Percentiles rank a stretch among this genome's conserved stretches.
These are phyloP conservation scores for Aurantiochytrium sp. DNA, from an alignment of 108 stramenopile species.

Conservation along the genomic window DNA sequence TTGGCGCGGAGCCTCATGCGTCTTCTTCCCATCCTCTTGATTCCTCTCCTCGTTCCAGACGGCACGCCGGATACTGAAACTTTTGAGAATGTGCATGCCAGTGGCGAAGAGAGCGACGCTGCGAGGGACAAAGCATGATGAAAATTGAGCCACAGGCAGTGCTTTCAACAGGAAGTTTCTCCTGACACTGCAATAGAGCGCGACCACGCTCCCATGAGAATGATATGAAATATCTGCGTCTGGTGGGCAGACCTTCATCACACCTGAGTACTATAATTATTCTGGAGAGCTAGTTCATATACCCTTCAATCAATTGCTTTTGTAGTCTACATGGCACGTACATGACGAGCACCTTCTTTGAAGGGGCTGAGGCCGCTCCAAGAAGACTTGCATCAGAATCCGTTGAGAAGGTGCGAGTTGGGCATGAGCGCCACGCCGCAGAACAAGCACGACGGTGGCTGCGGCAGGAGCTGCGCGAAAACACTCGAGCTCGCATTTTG, in stretches of 20 bases:
- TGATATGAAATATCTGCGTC: too few species aligned
- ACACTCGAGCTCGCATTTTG: neutral
- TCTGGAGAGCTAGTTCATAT: too few species aligned
- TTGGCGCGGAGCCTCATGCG: neutral
- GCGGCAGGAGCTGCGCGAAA: neutral
- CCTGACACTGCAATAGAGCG: too few species aligned
- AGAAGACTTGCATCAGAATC: neutral
- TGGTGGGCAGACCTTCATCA: too few species aligned
- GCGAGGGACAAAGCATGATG: too few species aligned
- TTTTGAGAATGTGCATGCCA: neutral
- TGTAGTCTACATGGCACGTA: too few species aligned
- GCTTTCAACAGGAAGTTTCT: too few species aligned
- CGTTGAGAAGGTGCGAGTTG: neutral
- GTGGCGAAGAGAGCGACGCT: neutral
- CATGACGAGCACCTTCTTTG: too few species aligned
- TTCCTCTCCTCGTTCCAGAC: neutral
- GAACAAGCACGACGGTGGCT: neutral
- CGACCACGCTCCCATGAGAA: too few species aligned
- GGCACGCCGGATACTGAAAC: constrained; percentile 4
- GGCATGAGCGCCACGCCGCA: neutral
- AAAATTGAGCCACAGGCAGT: too few species aligned
- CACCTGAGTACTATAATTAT: too few species aligned
- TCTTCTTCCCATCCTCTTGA: neutral
- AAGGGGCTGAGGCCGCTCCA: neutral
- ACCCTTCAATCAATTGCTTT: too few species aligned